Evolutionary conservation across 2,329 filamentous ascomycete genomes (phyloP).

Genomic region (Alternaria consortialis): DNA sequence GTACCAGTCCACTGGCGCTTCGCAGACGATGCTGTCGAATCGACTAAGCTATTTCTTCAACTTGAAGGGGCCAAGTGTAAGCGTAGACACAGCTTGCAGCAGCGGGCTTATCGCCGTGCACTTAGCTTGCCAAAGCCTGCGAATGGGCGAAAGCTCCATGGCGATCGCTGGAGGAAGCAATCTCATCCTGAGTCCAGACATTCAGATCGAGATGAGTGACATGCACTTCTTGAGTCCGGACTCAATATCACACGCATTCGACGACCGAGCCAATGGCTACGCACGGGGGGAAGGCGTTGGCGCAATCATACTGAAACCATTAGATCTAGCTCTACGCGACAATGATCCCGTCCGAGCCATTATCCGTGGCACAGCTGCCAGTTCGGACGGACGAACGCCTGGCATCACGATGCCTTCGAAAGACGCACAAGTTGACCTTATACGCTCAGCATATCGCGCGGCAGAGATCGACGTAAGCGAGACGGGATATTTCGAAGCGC

Average conservation of each 20-base stretch:
- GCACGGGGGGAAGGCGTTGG: slow-evolving; percentile 68
- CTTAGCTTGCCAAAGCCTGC: slow-evolving; percentile 37
- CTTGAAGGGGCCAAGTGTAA: slow-evolving; percentile 30
- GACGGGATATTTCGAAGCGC: slow-evolving; percentile 37
- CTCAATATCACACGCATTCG: slow-evolving; percentile 49
- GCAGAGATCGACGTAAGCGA: slow-evolving; percentile 44
- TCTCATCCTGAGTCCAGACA: slow-evolving; percentile 29
- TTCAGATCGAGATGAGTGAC: slow-evolving; percentile 24
- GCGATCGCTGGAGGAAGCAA: slow-evolving; percentile 29
- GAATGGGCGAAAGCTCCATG: slow-evolving; percentile 32
- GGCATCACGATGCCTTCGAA: slow-evolving; percentile 39
- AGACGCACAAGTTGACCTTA: slow-evolving; percentile 55
- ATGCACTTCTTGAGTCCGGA: slow-evolving; percentile 40
- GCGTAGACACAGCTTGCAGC: slow-evolving; percentile 37
- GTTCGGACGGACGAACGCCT: slow-evolving; percentile 26
- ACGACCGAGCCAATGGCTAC: slow-evolving; percentile 68
- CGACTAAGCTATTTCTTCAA: slow-evolving; percentile 32
- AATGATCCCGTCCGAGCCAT: slow-evolving; percentile 41
- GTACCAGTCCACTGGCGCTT: slow-evolving; percentile 24
- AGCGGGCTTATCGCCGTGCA: slow-evolving; percentile 30
- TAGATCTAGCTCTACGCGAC: slow-evolving; percentile 27
- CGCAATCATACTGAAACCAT: slow-evolving; percentile 38
- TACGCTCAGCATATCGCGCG: slow-evolving; percentile 46
- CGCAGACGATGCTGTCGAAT: slow-evolving; percentile 22
- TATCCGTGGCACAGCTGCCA: slow-evolving; percentile 37